phyloP scores from a whole-genome alignment of 2,329 filamentous ascomycete genomes.

The Neodidymelliopsis sp. region DNA sequence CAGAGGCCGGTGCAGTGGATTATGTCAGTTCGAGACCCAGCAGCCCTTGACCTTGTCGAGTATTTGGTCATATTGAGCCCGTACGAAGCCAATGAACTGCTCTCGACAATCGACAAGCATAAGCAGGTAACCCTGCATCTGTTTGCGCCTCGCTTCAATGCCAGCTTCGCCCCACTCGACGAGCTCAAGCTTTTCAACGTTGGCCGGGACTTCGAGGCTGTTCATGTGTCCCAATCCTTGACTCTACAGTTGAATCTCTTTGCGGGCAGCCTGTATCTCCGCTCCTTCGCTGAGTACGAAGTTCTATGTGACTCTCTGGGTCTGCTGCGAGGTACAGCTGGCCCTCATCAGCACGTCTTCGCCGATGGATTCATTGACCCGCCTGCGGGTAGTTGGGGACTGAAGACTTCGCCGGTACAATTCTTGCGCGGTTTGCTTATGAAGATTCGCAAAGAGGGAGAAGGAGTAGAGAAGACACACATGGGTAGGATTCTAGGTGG shows the following conservation, averaged over 20 bases:
- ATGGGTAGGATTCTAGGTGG: conserved; percentile 53
- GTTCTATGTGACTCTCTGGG: conserved; percentile 62
- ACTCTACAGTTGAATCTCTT: conserved; percentile 68
- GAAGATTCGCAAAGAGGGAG: conserved; percentile 43
- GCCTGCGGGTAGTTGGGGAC: conserved; percentile 37
- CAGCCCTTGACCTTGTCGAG: background rate
- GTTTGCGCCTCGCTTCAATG: conserved; percentile 59
- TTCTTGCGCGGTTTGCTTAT: conserved; percentile 51
- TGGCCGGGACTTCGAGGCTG: conserved; percentile 21
- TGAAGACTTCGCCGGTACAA: conserved; percentile 51
- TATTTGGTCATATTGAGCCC: conserved; percentile 66
- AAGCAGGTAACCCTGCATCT: conserved; percentile 56
- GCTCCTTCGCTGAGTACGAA: conserved; percentile 62
- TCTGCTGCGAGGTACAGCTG: conserved; percentile 46
- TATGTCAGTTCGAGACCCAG: conserved; percentile 39
- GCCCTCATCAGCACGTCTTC: conserved; percentile 34
- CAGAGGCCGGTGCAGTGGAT: conserved; percentile 65
- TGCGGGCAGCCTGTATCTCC: conserved; percentile 71
- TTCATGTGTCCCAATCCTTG: conserved; percentile 35
- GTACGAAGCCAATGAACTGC: conserved; percentile 64
- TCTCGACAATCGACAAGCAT: conserved; percentile 50
- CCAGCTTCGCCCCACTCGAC: conserved; percentile 52
- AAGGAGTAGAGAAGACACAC: conserved; percentile 55
- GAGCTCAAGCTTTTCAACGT: conserved; percentile 55
- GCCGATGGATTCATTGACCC: conserved; percentile 48